Percentiles rank a stretch among this genome's conserved stretches.
Conservation (phyloP, 192 early-diverging fungal species). For the Chytriomyces sp. region DNA sequence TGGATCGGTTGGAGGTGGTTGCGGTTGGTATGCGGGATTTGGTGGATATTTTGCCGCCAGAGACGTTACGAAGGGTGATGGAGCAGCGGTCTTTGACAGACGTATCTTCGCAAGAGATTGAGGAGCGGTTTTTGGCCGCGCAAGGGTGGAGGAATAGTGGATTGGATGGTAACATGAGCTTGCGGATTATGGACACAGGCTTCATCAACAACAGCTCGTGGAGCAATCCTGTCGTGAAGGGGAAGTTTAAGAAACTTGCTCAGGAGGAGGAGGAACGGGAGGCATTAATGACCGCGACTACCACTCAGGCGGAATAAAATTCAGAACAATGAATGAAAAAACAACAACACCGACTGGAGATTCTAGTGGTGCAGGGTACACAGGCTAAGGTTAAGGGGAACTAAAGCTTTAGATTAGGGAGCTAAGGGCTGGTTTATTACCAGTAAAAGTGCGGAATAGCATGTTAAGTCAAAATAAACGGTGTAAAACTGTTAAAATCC, state of each 20-base stretch:
- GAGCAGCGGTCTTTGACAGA: constrained; percentile 23
- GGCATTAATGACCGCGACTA: no score
- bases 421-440: no score
- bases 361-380: no score
- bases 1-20: constrained; percentile 14
- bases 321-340: no score
- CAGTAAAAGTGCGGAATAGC: no score
- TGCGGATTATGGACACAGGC: not conserved
- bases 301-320: no score
- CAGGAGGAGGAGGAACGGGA: not conserved
- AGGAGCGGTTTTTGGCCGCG: constrained; percentile 24
- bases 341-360: no score
- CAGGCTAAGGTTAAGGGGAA: no score
- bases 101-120: constrained; percentile 25
- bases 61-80: constrained; percentile 3
- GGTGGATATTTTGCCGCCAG: constrained; percentile 22
- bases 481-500: no score
- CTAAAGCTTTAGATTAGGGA: no score
- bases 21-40: constrained; percentile 20
- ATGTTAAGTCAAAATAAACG: no score
- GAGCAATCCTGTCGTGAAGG: constrained; percentile 28
- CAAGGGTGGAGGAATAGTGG: constrained; percentile 25
- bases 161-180: not conserved
- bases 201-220: constrained; percentile 18
- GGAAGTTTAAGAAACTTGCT: constrained; percentile 26